Conservation (phyloP, 2,329 filamentous ascomycete species). For the Arthroderma sp. region DNA sequence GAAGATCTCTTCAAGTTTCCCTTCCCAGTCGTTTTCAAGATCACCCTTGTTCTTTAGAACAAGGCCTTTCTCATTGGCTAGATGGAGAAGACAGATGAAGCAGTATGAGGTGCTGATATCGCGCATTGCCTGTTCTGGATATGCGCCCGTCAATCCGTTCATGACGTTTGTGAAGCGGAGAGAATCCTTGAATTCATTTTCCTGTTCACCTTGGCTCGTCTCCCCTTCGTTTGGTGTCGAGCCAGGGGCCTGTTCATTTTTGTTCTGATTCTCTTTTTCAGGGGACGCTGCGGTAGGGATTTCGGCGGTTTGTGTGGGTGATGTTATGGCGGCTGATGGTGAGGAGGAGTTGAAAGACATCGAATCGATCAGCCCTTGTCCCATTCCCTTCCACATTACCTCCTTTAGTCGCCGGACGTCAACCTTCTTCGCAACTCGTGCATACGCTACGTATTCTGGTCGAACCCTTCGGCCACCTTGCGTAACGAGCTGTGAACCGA, state of each 20-base stretch:
- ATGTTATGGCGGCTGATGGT: slow-evolving; percentile 8
- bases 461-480: slow-evolving; percentile 44
- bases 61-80: slow-evolving; percentile 87
- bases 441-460: slow-evolving; percentile 54
- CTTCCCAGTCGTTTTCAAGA: slow-evolving; percentile 9
- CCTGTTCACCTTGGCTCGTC: slow-evolving; percentile 20
- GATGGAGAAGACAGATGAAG: slow-evolving; percentile 82
- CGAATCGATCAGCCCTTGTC: slow-evolving; percentile 29
- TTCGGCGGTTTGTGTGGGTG: slow-evolving; percentile 1
- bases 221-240: slow-evolving; percentile 24
- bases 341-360: slow-evolving; percentile 16
- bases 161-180: slow-evolving; percentile 87
- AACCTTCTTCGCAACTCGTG: slow-evolving; percentile 53
- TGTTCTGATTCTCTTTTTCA: not conserved
- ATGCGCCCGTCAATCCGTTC: slow-evolving; percentile 74
- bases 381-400: slow-evolving; percentile 52
- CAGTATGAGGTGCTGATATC: slow-evolving; percentile 90
- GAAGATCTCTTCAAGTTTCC: slow-evolving; percentile 32
- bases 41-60: slow-evolving; percentile 50
- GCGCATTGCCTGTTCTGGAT: slow-evolving; percentile 70
- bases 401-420: slow-evolving; percentile 52
- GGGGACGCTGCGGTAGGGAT: not conserved
- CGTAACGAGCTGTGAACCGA: slow-evolving; percentile 49
- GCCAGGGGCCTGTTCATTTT: slow-evolving; percentile 11
- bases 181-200: slow-evolving; percentile 29